A percentile compares a stretch with the other conserved stretches of the same genome.
Conservation (phyloP, 192 early-diverging fungal genomes). For the Mortierella hygrophila region DNA sequence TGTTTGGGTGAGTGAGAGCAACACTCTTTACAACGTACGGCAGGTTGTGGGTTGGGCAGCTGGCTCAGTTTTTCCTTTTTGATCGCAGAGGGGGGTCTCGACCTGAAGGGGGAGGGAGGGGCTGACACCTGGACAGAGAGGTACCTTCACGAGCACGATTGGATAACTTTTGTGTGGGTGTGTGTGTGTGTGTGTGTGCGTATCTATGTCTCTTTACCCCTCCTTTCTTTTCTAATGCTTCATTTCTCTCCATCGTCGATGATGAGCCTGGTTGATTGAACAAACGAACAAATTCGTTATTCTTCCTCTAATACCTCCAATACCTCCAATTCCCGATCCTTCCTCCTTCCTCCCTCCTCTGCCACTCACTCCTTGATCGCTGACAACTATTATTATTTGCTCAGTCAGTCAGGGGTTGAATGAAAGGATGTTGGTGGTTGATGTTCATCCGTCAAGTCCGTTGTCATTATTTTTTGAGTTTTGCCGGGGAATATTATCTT, state of each 20-base stretch:
- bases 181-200: too few relatives aligned
- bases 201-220: too few relatives aligned
- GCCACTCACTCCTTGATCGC: too few relatives aligned
- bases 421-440: neutral
- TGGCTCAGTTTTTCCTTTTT: constrained; percentile 36
- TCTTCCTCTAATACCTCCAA: neutral
- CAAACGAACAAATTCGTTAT: neutral
- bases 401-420: neutral
- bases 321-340: too few relatives aligned
- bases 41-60: constrained; percentile 1
- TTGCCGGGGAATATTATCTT: constrained; percentile 9
- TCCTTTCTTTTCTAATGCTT: neutral
- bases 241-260: neutral
- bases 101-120: neutral
- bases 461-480: constrained; percentile 2
- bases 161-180: neutral
- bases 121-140: neutral
- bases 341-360: too few relatives aligned
- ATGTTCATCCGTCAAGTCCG: neutral
- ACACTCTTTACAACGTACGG: neutral
- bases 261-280: too few relatives aligned
- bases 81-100: neutral
- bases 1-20: neutral
- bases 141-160: neutral
- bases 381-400: too few relatives aligned